A percentile compares a stretch with the other conserved stretches of the same genome.
phyloP scores from a whole-genome alignment of 139 green algal species.

The Nannochloris sp. region DNA sequence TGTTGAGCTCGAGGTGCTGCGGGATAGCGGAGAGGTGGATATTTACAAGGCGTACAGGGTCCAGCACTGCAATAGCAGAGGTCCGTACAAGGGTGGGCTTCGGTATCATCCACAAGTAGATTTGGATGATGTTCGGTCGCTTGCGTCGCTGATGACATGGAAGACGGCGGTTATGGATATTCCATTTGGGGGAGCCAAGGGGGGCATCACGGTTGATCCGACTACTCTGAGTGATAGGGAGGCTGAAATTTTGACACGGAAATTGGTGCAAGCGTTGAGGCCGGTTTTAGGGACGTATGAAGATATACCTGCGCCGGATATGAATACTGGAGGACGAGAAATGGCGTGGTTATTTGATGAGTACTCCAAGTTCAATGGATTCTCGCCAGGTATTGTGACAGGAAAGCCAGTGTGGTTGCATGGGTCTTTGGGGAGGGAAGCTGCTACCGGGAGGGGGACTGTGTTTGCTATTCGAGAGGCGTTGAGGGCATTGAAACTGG shows the following conservation, averaged over 20 bases:
- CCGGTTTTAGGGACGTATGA: conserved; percentile 70
- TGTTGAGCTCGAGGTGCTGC: conserved; percentile 72
- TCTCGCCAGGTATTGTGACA: conserved; percentile 73
- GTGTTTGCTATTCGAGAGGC: conserved; percentile 66
- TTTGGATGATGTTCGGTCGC: conserved; percentile 60
- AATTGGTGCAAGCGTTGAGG: conserved; percentile 81
- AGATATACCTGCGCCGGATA: conserved; percentile 85
- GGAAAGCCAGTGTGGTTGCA: conserved; percentile 85
- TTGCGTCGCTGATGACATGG: conserved; percentile 86
- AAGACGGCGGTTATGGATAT: conserved; percentile 94
- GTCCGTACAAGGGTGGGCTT: conserved; percentile 81
- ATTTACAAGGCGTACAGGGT: conserved; percentile 72
- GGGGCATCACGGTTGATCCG: conserved; percentile 61
- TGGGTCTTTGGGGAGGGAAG: conserved; percentile 70
- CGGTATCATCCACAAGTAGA: conserved; percentile 66
- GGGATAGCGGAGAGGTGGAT: conserved; percentile 59
- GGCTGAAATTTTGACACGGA: conserved; percentile 82
- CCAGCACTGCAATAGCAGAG: conserved; percentile 82
- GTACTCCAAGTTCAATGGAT: conserved; percentile 79
- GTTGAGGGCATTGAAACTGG: conserved; percentile 24
- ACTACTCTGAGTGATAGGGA: conserved; percentile 57
- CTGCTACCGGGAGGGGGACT: conserved; percentile 73
- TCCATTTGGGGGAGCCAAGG: conserved; percentile 90
- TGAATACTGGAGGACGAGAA: conserved; percentile 67
- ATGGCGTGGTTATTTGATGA: conserved; percentile 85